phyloP scores from a whole-genome alignment of 352 stramenopile genomes.

The Phytophthora citrophthora region DNA sequence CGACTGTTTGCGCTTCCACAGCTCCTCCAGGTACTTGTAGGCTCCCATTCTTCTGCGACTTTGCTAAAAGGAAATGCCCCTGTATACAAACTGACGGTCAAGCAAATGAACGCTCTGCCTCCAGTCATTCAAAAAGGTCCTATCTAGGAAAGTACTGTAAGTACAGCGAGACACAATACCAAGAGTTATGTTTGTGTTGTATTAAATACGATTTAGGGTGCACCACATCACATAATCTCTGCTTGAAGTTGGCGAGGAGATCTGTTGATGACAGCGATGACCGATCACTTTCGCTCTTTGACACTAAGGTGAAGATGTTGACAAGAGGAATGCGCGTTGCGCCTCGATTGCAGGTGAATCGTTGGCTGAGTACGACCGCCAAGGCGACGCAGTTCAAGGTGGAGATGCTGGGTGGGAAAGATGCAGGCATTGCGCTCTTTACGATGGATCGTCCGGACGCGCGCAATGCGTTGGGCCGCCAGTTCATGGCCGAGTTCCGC shows the following conservation, averaged over 20 bases:
- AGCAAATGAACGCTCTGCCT: background rate
- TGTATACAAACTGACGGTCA: background rate
- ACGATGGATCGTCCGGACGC: slow-evolving; percentile 79
- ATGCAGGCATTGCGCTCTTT: slow-evolving; percentile 72
- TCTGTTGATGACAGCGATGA: background rate
- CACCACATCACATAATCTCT: background rate
- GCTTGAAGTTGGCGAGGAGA: slow-evolving; percentile 20
- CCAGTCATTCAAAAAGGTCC: slow-evolving; percentile 15
- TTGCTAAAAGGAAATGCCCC: slow-evolving; percentile 47
- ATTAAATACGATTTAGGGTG: slow-evolving; percentile 3
- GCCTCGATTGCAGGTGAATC: background rate
- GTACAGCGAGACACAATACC: slow-evolving; percentile 20
- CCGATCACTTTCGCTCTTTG: slow-evolving; percentile 3
- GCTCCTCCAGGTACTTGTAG: slow-evolving; percentile 99
- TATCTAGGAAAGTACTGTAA: background rate
- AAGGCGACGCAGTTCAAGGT: slow-evolving; percentile 59
- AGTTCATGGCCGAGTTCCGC: slow-evolving; percentile 86
- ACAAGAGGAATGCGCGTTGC: slow-evolving; percentile 2
- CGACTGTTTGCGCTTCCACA: slow-evolving; percentile 99
- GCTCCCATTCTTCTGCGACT: slow-evolving; percentile 94
- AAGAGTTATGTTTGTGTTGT: background rate
- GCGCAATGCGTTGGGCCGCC: slow-evolving; percentile 77
- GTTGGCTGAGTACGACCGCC: slow-evolving; percentile 21
- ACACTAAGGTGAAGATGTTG: slow-evolving; percentile 6
- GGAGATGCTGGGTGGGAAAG: slow-evolving; percentile 60